Evolutionary conservation across 108 stramenopile genomes (phyloP), one percentile per base, ranked within the genome.

Genomic region (Epipyxis sp.): DNA sequence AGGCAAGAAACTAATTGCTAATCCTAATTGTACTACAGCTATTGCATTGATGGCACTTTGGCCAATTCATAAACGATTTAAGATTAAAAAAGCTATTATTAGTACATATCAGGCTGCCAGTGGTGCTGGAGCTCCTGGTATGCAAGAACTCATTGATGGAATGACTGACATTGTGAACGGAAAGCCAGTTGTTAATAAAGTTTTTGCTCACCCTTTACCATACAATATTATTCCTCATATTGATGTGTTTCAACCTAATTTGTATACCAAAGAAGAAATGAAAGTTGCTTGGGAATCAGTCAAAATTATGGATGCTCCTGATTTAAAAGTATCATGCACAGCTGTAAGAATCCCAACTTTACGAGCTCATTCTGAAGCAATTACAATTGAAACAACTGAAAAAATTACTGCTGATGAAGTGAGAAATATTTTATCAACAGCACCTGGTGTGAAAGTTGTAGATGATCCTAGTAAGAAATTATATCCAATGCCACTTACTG

Each of bases 241-340:
- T 84, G 97, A 98, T 81, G 92, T 92, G 78, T 98, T 98, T 86
- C 94, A 95, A 83, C 93, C 92, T 0, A 98, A 98, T 84, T 90
- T 92, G 69, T 98, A 98, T 82, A 98, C 97, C 79, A 96, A 96
- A 91, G 97, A 98, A 86, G 97, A 98, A 90, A 98, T 98, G 95
- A 98, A 98, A 85, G 97, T 97, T 13, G 92, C 94, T 13, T 98
- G 97, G 97, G 97, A 98, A 84, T 88, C 92, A 29, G 90, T 94
- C 65, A 98, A 98, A 87, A 98, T 98, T 81, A 46, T 87, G 27
- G 80, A 58, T 74, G 59, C 84, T 32, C 91, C 92, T 69, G 92
- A 93, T 80, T 85, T 90, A 54, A 89, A 91, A 13, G 88, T 93
- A 42, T 87, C 89, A 79, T 96, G 95, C 86, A 91, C 93, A 58